These are phyloP conservation scores for Schizonepeta tenuifolia DNA, from an alignment of 257 asterid species.

Conservation along the genomic window DNA sequence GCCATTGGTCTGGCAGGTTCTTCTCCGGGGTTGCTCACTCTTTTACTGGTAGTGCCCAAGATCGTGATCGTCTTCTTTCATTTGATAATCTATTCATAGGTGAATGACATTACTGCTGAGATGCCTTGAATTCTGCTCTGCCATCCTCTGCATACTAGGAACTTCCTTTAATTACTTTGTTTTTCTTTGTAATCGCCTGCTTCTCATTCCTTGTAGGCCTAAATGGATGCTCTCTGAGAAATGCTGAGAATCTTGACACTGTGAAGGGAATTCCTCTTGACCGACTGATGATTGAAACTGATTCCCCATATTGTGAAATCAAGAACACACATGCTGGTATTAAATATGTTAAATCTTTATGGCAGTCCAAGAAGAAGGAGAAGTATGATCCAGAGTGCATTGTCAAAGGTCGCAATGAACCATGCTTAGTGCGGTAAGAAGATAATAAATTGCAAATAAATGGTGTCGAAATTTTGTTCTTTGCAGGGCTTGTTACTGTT, in stretches of 20 bases:
- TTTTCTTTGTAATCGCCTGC: not conserved
- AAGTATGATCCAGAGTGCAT: constrained; percentile 74
- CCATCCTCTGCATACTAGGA: constrained; percentile 5
- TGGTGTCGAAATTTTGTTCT: constrained; percentile 17
- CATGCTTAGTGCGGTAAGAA: constrained; percentile 87
- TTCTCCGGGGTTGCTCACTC: constrained; percentile 90
- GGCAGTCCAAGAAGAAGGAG: constrained; percentile 95
- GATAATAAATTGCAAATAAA: constrained; percentile 21
- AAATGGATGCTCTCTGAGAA: constrained; percentile 89
- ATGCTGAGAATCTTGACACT: constrained; percentile 82
- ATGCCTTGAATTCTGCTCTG: constrained; percentile 30
- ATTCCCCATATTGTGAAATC: constrained; percentile 95
- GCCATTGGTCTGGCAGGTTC: constrained; percentile 53
- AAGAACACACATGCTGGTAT: constrained; percentile 89
- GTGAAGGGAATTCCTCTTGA: constrained; percentile 82
- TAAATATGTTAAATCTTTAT: constrained; percentile 65
- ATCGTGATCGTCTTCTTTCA: constrained; percentile 76
- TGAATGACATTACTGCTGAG: constrained; percentile 32
- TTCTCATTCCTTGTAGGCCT: constrained; percentile 52
- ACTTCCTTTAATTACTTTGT: not conserved
- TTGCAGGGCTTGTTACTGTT: constrained; percentile 2
- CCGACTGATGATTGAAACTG: constrained; percentile 93
- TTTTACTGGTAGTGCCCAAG: constrained; percentile 88
- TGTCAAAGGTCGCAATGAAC: constrained; percentile 97
- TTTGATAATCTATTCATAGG: constrained; percentile 79